phyloP scores from a whole-genome alignment of 2,329 filamentous ascomycete species.

The Tolypocladium tropicale region DNA sequence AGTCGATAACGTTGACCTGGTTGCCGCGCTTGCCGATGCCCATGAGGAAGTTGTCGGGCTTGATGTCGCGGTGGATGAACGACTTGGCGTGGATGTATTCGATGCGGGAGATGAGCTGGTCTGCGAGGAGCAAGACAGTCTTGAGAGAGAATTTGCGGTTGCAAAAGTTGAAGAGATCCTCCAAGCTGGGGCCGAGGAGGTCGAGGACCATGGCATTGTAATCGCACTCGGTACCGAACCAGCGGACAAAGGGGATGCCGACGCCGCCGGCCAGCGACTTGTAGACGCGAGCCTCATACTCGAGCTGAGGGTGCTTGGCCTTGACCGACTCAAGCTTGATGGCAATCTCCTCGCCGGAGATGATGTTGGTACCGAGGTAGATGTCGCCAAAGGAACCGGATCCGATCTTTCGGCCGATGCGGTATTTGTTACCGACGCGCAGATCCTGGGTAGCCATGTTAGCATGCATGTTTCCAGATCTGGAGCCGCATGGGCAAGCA shows the following conservation, averaged over 20 bases:
- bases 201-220: slow-evolving; percentile 99
- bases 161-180: slow-evolving; percentile 99
- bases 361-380: slow-evolving; percentile 98
- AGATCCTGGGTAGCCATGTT: slow-evolving; percentile 58
- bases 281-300: slow-evolving; percentile 95
- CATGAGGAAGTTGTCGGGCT: slow-evolving; percentile 99
- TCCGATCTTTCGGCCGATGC: slow-evolving; percentile 97
- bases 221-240: slow-evolving; percentile 99
- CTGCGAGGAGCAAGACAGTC: slow-evolving; percentile 91
- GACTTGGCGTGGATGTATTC: slow-evolving; percentile 99
- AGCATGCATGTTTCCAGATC: slow-evolving; percentile 4
- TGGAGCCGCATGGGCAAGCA: background rate
- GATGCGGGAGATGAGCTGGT: slow-evolving; percentile 97
- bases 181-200: slow-evolving; percentile 85
- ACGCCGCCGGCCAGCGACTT: slow-evolving; percentile 88
- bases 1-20: slow-evolving; percentile 99
- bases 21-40: slow-evolving; percentile 98
- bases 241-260: slow-evolving; percentile 96
- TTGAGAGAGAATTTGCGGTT: slow-evolving; percentile 99
- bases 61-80: slow-evolving; percentile 99
- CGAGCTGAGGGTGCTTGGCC: slow-evolving; percentile 97
- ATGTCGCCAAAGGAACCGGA: slow-evolving; percentile 97
- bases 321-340: slow-evolving; percentile 99
- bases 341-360: slow-evolving; percentile 97
- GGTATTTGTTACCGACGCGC: slow-evolving; percentile 98